Percentiles rank a stretch among this genome's conserved stretches.
Evolutionary conservation across 768 basidiomycete genomes (phyloP).

Genomic region (Trametes villosa): DNA sequence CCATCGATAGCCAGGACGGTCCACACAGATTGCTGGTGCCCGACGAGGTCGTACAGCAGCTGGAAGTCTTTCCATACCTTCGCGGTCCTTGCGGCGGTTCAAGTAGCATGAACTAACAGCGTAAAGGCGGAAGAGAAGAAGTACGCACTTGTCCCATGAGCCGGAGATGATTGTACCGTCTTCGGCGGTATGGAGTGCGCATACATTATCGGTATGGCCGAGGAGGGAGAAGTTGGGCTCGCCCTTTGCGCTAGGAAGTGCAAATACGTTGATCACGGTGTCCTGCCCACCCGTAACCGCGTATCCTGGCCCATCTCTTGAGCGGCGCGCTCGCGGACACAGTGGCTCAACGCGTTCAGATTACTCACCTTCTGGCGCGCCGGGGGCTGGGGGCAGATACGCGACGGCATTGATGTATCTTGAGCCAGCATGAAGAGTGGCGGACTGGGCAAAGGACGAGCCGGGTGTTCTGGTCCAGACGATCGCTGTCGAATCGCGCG

Average conservation of each 20-base stretch:
- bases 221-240: conserved; percentile 84
- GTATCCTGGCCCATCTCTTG: conserved; percentile 52
- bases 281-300: conserved; percentile 90
- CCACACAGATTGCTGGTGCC: conserved; percentile 93
- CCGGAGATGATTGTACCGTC: conserved; percentile 87
- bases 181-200: conserved; percentile 72
- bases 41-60: conserved; percentile 72
- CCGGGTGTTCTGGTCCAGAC: conserved; percentile 69
- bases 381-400: conserved; percentile 69
- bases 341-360: conserved; percentile 9
- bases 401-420: conserved; percentile 83
- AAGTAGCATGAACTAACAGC: neutral
- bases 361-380: conserved; percentile 69
- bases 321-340: conserved; percentile 3
- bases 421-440: conserved; percentile 64
- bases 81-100: conserved; percentile 67
- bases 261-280: conserved; percentile 82
- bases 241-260: conserved; percentile 57
- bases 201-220: conserved; percentile 91
- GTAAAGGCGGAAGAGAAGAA: neutral
- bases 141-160: conserved; percentile 91
- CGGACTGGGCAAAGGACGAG: conserved; percentile 56
- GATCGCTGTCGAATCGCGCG: conserved; percentile 90
- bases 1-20: conserved; percentile 82
- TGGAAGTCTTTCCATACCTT: conserved; percentile 90